Evolutionary conservation across 2,329 filamentous ascomycete species (phyloP).

Genomic region (Niveomyces coronatus): DNA sequence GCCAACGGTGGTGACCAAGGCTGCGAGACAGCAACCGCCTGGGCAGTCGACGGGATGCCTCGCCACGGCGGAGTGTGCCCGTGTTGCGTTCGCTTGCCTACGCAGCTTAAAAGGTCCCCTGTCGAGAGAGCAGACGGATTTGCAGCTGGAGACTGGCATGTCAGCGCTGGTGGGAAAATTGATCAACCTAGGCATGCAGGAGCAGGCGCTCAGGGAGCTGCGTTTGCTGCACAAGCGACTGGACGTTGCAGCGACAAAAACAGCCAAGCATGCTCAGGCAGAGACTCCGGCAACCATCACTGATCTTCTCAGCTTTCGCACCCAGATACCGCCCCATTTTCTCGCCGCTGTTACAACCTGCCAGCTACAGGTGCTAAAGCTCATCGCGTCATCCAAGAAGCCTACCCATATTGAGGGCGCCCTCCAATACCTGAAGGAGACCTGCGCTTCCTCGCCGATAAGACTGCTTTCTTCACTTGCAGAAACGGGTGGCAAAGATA

Average conservation of each 20-base stretch:
- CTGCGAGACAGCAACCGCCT: conserved; percentile 15
- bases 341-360: conserved; percentile 49
- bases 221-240: conserved; percentile 54
- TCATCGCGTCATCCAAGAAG: conserved; percentile 51
- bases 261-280: conserved; percentile 21
- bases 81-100: conserved; percentile 55
- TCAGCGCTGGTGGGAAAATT: conserved; percentile 58
- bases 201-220: conserved; percentile 60
- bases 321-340: conserved; percentile 30
- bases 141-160: conserved; percentile 66
- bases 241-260: conserved; percentile 26
- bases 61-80: conserved; percentile 57
- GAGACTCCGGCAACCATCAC: conserved; percentile 31
- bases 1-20: conserved; percentile 26
- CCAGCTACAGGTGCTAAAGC: conserved; percentile 54
- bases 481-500: conserved; percentile 32
- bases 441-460: conserved; percentile 44
- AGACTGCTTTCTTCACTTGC: conserved; percentile 43
- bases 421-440: conserved; percentile 43
- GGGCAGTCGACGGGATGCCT: conserved; percentile 35
- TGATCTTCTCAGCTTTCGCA: conserved; percentile 53
- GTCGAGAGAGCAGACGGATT: conserved; percentile 43
- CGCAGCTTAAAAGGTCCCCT: conserved; percentile 45
- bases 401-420: conserved; percentile 47
- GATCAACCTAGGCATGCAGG: conserved; percentile 51